These are phyloP conservation scores for Aureobasidium sp. DNA, from an alignment of 2,329 filamentous ascomycete genomes.

Conservation along the genomic window DNA sequence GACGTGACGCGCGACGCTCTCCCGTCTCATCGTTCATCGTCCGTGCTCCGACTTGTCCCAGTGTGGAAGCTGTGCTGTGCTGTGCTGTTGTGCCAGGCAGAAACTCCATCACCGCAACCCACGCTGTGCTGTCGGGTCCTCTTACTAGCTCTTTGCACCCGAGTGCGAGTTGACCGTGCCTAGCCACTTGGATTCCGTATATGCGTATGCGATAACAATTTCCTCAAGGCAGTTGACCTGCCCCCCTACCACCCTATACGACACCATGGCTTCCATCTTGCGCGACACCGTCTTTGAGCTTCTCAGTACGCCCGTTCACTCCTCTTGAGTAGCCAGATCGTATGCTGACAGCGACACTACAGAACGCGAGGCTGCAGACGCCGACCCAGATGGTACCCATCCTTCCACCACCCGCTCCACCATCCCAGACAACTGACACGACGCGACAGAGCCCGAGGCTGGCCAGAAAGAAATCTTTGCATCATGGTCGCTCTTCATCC, in stretches of 20 bases:
- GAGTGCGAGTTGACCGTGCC: neutral
- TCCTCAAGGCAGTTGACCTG: constrained; percentile 10
- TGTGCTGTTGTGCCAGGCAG: neutral
- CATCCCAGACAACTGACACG: constrained; percentile 7
- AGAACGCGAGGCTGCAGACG: constrained; percentile 39
- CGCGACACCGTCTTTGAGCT: constrained; percentile 20
- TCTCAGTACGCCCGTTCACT: constrained; percentile 28
- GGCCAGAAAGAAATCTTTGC: constrained; percentile 89
- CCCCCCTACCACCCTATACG: neutral
- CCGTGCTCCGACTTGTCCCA: neutral
- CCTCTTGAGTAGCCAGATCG: neutral
- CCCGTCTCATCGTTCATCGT: neutral
- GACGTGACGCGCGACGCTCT: neutral
- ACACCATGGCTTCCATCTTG: constrained; percentile 14
- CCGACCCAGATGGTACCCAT: constrained; percentile 36
- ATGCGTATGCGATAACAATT: constrained; percentile 13
- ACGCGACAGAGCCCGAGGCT: constrained; percentile 58
- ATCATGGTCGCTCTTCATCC: constrained; percentile 95
- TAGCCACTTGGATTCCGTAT: neutral
- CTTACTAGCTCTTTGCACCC: neutral
- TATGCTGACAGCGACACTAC: constrained; percentile 12
- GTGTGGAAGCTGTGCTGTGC: neutral
- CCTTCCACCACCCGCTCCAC: neutral
- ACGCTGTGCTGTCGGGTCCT: neutral
- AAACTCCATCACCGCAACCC: neutral